Base-by-base conservation (phyloP, 805 yeast species). In the Geotrichum ghanense region DNA sequence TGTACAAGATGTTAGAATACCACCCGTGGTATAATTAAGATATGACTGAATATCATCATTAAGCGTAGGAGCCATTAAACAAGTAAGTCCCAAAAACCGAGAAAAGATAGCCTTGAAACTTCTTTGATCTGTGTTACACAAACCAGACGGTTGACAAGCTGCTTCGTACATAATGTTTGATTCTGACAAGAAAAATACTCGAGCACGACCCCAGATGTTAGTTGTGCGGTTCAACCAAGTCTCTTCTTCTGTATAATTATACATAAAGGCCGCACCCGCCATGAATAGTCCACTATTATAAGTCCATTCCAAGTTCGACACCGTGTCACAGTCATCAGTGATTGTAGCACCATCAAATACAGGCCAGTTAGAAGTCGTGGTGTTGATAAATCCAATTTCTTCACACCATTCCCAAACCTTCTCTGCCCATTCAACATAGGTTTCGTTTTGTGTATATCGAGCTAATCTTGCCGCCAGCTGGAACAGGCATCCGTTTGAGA, bases 401-500 rank as follows among this genome's bases (percentile, higher is more conserved):
- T 56, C 61, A 68, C 79, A 68, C 95, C 95, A 86, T 55, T 81
- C 74, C 73, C 80, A 81, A n/a, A 81, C 77, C 50, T 68, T 74
- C 46, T 78, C 82, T 19, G 89, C 85, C 66, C 81, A 76, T 12
- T 79, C 81, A n/a, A 73, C 75, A 56, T 87, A 87, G 0, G 87
- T 69, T 31, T 73, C 75, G 64, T 87, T 86, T 22, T 59, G 61
- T 2, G 92, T 82, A 65, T 79, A 87, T 56, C 94, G 74, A 1
- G 89, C 92, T 54, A 86, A 73, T 53, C 95, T 73, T 2, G 95
- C 92, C 21, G 86, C 89, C 39, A 86, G 65, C 53, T 81, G 79
- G 73, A 87, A 85, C 45, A 87, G 65, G 53, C 84, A 77, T 2
- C 94, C 94, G 62, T 85, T 86, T n/a, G 92, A 74, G 53, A 86